These are phyloP conservation scores for Gleditsia sinensis DNA, from an alignment of 306 rosid species.

Conservation along the genomic window DNA sequence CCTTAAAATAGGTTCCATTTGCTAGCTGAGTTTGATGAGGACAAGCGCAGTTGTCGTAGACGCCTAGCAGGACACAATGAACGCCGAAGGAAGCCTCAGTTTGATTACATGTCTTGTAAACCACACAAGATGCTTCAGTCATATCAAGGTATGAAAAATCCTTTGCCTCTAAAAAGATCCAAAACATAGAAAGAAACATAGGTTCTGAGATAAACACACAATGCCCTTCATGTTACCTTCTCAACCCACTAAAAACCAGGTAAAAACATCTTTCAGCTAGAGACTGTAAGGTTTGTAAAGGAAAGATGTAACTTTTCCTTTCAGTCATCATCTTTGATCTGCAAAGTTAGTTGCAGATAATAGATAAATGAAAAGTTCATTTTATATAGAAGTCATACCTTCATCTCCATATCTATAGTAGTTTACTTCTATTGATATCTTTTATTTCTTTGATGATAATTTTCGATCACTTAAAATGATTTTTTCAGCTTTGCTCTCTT, in stretches of 20 bases:
- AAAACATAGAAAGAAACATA: not conserved
- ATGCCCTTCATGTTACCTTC: not conserved
- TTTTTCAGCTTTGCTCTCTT: not conserved
- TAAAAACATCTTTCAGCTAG: not conserved
- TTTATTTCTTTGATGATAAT: not conserved
- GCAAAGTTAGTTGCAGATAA: not conserved
- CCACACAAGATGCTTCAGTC: constrained; percentile 56
- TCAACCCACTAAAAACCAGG: not conserved
- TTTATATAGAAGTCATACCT: not conserved
- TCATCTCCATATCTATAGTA: not conserved
- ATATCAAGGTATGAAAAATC: constrained; percentile 59
- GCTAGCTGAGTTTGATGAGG: constrained; percentile 76
- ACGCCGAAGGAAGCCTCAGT: constrained; percentile 78
- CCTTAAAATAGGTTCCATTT: constrained; percentile 66
- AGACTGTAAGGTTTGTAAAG: not conserved
- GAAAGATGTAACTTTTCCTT: not conserved
- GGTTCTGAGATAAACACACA: not conserved
- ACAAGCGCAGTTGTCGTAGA: constrained; percentile 87
- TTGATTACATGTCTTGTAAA: constrained; percentile 55
- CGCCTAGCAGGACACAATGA: constrained; percentile 89
- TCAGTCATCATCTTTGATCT: not conserved
- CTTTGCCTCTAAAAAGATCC: not conserved
- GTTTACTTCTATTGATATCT: not conserved
- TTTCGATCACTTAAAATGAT: not conserved
- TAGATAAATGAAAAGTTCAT: not conserved